Evolutionary conservation across 2,329 filamentous ascomycete species (phyloP).

Genomic region (Diaporthe caulivora): DNA sequence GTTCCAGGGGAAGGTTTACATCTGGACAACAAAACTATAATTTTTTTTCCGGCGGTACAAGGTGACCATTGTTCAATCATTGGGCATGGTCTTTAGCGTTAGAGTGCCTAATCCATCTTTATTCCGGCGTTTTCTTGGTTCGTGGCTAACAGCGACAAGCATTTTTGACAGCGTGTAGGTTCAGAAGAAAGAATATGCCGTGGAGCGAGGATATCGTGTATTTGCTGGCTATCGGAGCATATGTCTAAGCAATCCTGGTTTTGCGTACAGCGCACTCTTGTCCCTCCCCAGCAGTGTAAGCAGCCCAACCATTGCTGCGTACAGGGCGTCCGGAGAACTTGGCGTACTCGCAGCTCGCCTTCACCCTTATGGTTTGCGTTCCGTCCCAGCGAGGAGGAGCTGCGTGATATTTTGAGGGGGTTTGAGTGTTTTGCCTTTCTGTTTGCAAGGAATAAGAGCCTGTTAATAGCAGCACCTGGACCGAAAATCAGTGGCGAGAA

Average conservation of each 20-base stretch:
- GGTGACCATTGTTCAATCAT: constrained; percentile 32
- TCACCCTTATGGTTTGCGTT: too few relatives aligned
- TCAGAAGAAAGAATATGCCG: neutral
- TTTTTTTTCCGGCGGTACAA: constrained; percentile 33
- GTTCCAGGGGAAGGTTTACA: constrained; percentile 18
- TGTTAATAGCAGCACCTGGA: neutral
- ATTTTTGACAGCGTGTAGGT: neutral
- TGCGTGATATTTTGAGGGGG: constrained; percentile 44
- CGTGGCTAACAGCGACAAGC: neutral
- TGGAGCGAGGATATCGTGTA: neutral
- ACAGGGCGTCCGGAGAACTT: too few relatives aligned
- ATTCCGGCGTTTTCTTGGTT: constrained; percentile 14
- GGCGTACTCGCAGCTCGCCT: neutral
- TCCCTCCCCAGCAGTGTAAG: neutral
- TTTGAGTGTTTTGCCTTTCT: neutral
- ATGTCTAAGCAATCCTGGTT: neutral
- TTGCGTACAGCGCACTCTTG: neutral
- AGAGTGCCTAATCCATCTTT: constrained; percentile 39
- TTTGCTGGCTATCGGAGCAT: neutral
- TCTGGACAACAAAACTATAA: constrained; percentile 32
- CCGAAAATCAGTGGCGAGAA: constrained; percentile 59
- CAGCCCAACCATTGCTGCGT: neutral
- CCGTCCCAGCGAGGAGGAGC: constrained; percentile 73
- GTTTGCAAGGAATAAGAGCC: too few relatives aligned
- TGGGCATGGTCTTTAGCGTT: constrained; percentile 38